Percentiles rank a stretch among this genome's conserved stretches.
Conservation (phyloP, 176 grass and related monocot genomes). For the Zizania latifolia region DNA sequence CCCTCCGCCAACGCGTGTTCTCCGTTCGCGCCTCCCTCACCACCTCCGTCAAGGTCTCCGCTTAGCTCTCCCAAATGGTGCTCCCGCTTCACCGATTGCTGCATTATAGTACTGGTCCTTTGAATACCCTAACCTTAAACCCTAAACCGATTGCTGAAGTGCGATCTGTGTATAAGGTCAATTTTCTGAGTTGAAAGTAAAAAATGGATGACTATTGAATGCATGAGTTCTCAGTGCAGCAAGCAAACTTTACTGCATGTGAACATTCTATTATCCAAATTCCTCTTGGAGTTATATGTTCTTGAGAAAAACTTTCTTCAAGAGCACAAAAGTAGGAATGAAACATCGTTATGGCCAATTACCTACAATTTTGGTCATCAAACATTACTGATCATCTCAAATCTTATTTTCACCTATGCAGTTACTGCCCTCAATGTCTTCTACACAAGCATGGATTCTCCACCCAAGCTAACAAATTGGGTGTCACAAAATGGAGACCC, state of each 20-base stretch:
- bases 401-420: constrained; percentile 33
- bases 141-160: too few species aligned
- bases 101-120: too few species aligned
- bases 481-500: constrained; percentile 74
- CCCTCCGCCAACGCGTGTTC: too few species aligned
- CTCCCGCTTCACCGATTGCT: too few species aligned
- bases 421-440: constrained; percentile 70
- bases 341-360: background rate
- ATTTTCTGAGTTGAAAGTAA: background rate
- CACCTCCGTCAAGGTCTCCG: background rate
- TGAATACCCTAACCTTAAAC: too few species aligned
- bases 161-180: background rate
- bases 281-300: background rate
- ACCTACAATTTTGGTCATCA: background rate
- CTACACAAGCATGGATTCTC: constrained; percentile 69
- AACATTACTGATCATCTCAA: background rate
- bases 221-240: background rate
- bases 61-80: background rate
- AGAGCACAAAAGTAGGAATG: background rate
- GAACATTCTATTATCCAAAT: background rate
- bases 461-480: constrained; percentile 70
- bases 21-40: too few species aligned
- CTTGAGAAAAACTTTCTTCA: background rate
- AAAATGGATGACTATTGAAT: background rate
- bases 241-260: background rate